phyloP scores from a whole-genome alignment of 1,284 basidiomycete species.

The Ceratobasidium papillatum region DNA sequence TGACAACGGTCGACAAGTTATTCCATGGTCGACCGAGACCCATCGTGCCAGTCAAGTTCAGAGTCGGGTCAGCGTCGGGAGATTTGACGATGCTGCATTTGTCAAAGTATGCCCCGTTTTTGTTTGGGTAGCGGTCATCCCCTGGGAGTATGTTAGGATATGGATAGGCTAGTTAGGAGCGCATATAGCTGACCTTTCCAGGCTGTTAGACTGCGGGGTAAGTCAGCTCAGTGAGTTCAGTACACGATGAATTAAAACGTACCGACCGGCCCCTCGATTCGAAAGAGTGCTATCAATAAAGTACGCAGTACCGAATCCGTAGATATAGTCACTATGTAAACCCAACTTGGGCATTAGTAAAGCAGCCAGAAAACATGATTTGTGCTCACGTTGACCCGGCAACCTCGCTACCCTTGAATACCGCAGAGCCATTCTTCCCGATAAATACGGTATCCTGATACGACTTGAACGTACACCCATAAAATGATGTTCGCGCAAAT shows the following conservation, averaged over 20 bases:
- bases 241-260: constrained; percentile 66
- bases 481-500: constrained; percentile 62
- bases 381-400: constrained; percentile 68
- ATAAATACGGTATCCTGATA: constrained; percentile 75
- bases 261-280: constrained; percentile 67
- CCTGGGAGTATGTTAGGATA: background rate
- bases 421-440: constrained; percentile 66
- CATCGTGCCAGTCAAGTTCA: constrained; percentile 58
- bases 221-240: constrained; percentile 51
- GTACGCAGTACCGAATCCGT: constrained; percentile 66
- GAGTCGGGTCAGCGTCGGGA: constrained; percentile 64
- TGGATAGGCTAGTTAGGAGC: background rate
- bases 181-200: constrained; percentile 48
- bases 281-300: constrained; percentile 60
- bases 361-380: constrained; percentile 1
- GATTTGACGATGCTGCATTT: constrained; percentile 71
- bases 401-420: constrained; percentile 68
- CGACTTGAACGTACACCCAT: constrained; percentile 68
- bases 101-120: constrained; percentile 68
- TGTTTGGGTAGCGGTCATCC: constrained; percentile 48
- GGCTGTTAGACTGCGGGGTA: constrained; percentile 62
- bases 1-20: constrained; percentile 60
- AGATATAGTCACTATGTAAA: constrained; percentile 54
- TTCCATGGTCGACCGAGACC: constrained; percentile 73
- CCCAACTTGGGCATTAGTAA: constrained; percentile 40